Evolutionary conservation across 768 basidiomycete species (phyloP), one percentile per base, ranked within the genome.

Genomic region (Podaxis sp.): DNA sequence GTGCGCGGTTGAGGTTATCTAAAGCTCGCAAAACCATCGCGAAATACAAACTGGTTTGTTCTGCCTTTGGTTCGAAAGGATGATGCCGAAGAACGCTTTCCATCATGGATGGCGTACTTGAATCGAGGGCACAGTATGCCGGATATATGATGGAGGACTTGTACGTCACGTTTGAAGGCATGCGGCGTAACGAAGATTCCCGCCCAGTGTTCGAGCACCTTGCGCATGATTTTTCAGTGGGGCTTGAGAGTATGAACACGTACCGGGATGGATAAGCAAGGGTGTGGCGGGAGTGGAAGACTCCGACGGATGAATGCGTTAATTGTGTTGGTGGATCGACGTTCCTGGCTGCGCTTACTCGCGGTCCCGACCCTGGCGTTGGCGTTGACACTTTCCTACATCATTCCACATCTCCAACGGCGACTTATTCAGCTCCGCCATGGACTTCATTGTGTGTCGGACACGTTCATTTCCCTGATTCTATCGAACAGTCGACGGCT

Each of bases 91-190:
- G 69, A 36, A 74, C 65, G 52, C 74, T 71, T 66, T 80, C 71
- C 41, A 71, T 80, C 65, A 84, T 82, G 82, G 82, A 82, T 67
- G 68, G 81, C 60, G 71, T 83, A 64, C 73, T 85, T 60, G 80
- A 80, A 65, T 70, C 77, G 44, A 72, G 71, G 66, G 72, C 56
- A 28, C 62, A 76, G 40, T 72, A 70, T 49, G 69, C 68, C 48
- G 66, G 64, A 68, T 69, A 55, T 66, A 66, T 67, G 62, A 71
- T 60, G 71, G 75, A 64, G 73, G 76, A 63, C 61, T 67, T 60
- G 60, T 52, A 57, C 46, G 60, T 64, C 28, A 54, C 62, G 28
- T 53, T 58, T 66, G 44, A 58, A 56, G 26, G 46, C 30, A 51
- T 36, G 48, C 52, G 40, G 13, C 33, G 41, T n/a, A 57, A 56